phyloP scores from a whole-genome alignment of 345 rosid species.

The Psidium friedrichsthalianum region DNA sequence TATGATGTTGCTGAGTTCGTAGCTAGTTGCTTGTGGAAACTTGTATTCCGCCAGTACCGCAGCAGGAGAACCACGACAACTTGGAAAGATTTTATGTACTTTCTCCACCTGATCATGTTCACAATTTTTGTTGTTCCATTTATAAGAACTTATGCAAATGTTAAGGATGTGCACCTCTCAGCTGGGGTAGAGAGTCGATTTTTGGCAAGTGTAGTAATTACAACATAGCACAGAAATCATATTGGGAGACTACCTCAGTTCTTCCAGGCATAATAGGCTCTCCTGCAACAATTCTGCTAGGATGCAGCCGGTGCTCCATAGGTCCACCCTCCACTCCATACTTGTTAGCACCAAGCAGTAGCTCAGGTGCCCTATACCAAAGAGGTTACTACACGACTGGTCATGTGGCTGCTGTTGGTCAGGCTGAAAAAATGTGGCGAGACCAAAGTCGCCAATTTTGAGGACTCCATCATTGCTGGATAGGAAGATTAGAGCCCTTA shows the following conservation, averaged over 20 bases:
- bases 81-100: constrained; percentile 90
- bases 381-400: constrained; percentile 97
- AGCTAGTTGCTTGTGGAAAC: constrained; percentile 61
- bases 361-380: constrained; percentile 97
- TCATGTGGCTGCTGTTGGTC: constrained; percentile 45
- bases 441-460: constrained; percentile 88
- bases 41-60: constrained; percentile 75
- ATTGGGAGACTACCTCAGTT: constrained; percentile 54
- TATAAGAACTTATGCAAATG: neutral
- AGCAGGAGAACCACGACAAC: constrained; percentile 83
- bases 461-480: constrained; percentile 61
- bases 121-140: neutral
- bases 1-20: constrained; percentile 62
- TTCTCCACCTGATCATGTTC: constrained; percentile 66
- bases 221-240: neutral
- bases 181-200: neutral
- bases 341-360: constrained; percentile 75
- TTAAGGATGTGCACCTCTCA: neutral
- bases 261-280: constrained; percentile 96
- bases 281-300: constrained; percentile 75
- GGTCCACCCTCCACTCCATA: constrained; percentile 75
- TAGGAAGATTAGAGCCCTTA: constrained; percentile 81
- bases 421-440: constrained; percentile 53
- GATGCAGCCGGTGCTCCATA: constrained; percentile 94
- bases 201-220: neutral